Evolutionary conservation across 305 asterid species (phyloP).

Genomic region (Fraxinus sp.): DNA sequence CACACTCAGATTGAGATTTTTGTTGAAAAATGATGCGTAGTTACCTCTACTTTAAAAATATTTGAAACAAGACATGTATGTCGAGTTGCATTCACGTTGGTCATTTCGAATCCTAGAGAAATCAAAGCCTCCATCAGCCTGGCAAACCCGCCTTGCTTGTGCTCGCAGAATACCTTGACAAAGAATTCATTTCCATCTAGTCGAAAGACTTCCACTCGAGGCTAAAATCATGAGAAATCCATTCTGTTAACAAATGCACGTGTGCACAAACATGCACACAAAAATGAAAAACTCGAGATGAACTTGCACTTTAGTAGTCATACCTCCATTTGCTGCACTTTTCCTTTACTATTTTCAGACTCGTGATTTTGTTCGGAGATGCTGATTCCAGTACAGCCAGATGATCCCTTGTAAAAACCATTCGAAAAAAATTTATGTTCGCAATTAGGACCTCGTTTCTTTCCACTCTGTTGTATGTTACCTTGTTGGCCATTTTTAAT

Average conservation of each 20-base stretch:
- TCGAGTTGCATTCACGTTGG: conserved; percentile 73
- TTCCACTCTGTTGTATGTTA: conserved; percentile 32
- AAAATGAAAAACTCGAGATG: background rate
- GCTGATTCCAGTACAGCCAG: conserved; percentile 27
- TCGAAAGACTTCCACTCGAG: conserved; percentile 87
- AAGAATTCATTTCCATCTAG: conserved; percentile 80
- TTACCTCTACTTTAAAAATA: conserved; percentile 88
- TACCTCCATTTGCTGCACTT: conserved; percentile 94
- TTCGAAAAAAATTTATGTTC: conserved; percentile 28
- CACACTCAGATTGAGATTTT: background rate
- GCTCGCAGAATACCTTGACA: conserved; percentile 84
- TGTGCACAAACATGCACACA: background rate
- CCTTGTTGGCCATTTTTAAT: conserved; percentile 26
- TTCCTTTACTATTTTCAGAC: conserved; percentile 36
- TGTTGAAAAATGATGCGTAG: background rate
- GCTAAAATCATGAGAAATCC: conserved; percentile 40
- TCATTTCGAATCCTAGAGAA: conserved; percentile 71
- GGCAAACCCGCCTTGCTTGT: conserved; percentile 76
- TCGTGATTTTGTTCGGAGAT: conserved; percentile 34
- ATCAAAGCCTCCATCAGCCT: conserved; percentile 69
- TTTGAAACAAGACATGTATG: conserved; percentile 79
- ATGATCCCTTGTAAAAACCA: conserved; percentile 36
- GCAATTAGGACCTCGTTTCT: conserved; percentile 29
- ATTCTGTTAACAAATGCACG: background rate
- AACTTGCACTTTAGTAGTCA: background rate